Evolutionary conservation across 805 yeast genomes (phyloP), one percentile per base, ranked within the genome.

Genomic region (Jamesozyma piceae): DNA sequence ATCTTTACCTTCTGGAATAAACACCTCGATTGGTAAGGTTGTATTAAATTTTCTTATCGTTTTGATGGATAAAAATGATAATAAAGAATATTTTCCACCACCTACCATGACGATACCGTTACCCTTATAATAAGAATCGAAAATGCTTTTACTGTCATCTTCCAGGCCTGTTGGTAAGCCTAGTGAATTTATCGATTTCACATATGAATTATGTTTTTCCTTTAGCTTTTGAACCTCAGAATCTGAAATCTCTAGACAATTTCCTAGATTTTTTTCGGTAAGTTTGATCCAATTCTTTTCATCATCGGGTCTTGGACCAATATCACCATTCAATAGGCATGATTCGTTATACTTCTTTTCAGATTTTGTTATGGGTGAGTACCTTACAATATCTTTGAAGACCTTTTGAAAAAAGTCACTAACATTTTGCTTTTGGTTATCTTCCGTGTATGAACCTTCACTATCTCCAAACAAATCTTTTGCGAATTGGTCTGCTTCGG

Each of bases 21-120:
- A 72, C 9, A 88, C 82, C 66, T 88, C 96, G 18, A 88, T 77
- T 0, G 96, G 95, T 30, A 82, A 62, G 13, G 69, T 70, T 2
- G 83, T 77, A 2, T 90, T 87, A 6, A 73, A 66, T 32, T 77
- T 74, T 53, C 95, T 67, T 39, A 87, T 51, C 37, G 68, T 61
- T 47, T 67, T 64, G 6, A 82, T 63, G 9, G 81, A 71, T 5
- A 78, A 55, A 22, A 79, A 60, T 1, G 82, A 68, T 22, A 82
- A 60, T 75, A 84, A 74, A 38, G 83, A 78, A 52, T 75, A 82
- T 45, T 69, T 70, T 2, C 85, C 85, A 38, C 90, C 90, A n/a
- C 86, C 90, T 37, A 82, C 79, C 43, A 76, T 75, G 0, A 82
- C 80, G 22, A 80, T 76, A 6, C 89, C 90, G 43, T 72, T 50